Evolutionary conservation across 2,329 filamentous ascomycete genomes (phyloP).

Genomic region (Lasiodiplodia sp.): DNA sequence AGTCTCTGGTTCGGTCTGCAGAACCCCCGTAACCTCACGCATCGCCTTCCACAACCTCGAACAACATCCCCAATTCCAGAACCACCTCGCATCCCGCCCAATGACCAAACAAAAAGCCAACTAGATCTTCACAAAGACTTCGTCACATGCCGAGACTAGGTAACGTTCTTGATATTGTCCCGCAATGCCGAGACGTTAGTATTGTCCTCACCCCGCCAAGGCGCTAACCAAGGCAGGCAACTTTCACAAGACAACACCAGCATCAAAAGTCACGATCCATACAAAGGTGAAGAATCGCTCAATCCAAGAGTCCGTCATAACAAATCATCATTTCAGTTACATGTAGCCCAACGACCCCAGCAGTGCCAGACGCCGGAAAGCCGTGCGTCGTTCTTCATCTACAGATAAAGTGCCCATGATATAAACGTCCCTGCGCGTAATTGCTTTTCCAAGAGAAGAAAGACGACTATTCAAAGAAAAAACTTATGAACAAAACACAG

Average conservation of each 20-base stretch:
- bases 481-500: background rate
- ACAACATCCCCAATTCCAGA: too few relatives aligned
- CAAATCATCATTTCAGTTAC: background rate
- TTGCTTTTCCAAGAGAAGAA: background rate
- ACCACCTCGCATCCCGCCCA: background rate
- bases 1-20: too few relatives aligned
- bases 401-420: background rate
- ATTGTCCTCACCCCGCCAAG: constrained; percentile 4
- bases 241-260: background rate
- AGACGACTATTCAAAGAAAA: background rate
- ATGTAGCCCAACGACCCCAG: background rate
- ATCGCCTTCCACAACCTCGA: too few relatives aligned
- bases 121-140: background rate
- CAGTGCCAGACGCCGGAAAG: background rate
- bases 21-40: too few relatives aligned
- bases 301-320: background rate
- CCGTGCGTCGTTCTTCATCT: background rate
- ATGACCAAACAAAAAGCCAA: background rate
- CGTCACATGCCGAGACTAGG: background rate
- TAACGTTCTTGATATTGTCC: constrained; percentile 1
- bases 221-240: background rate
- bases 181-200: background rate
- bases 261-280: background rate
- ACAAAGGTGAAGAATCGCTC: background rate
- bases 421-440: background rate